Percentiles rank a stretch among this genome's conserved stretches.
Evolutionary conservation across 2,329 filamentous ascomycete species (phyloP).

Genomic region (Diaporthe caulivora): DNA sequence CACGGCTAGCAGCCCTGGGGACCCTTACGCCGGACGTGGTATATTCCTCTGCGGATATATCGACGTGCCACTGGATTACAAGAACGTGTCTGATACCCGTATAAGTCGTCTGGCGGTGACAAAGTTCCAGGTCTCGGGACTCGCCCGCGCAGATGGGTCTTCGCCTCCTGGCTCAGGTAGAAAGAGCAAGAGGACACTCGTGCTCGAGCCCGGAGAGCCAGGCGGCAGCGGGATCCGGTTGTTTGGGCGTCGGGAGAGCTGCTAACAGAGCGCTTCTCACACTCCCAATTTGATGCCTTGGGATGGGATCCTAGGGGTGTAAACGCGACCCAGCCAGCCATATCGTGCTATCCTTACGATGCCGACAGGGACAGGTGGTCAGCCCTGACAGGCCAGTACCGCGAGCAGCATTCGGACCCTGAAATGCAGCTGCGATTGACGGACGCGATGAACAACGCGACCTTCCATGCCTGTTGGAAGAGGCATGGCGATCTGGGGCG

Average conservation of each 20-base stretch:
- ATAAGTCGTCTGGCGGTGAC: conserved; percentile 62
- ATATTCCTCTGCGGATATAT: conserved; percentile 63
- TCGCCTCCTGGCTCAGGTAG: conserved; percentile 40
- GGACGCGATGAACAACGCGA: conserved; percentile 61
- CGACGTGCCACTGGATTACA: conserved; percentile 62
- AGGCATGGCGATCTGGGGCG: conserved; percentile 58
- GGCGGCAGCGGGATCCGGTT: conserved; percentile 60
- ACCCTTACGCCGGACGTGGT: conserved; percentile 54
- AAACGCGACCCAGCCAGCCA: conserved; percentile 58
- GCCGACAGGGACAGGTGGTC: conserved; percentile 61
- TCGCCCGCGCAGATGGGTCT: conserved; percentile 46
- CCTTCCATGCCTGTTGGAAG: conserved; percentile 57
- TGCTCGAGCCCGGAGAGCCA: conserved; percentile 64
- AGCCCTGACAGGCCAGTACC: conserved; percentile 54
- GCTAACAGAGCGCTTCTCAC: conserved; percentile 56
- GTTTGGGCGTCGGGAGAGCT: conserved; percentile 54
- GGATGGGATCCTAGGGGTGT: conserved; percentile 69
- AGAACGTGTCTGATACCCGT: conserved; percentile 56
- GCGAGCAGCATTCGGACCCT: conserved; percentile 51
- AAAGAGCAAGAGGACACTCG: conserved; percentile 61
- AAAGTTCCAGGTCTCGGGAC: conserved; percentile 62
- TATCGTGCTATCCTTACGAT: conserved; percentile 60
- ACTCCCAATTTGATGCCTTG: conserved; percentile 59
- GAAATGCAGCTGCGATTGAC: conserved; percentile 55
- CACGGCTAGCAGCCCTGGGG: conserved; percentile 38